Percentiles rank a stretch among this genome's conserved stretches.
Evolutionary conservation across 495 filamentous ascomycete genomes (phyloP).

Genomic region (Aspergillus ellipticus): DNA sequence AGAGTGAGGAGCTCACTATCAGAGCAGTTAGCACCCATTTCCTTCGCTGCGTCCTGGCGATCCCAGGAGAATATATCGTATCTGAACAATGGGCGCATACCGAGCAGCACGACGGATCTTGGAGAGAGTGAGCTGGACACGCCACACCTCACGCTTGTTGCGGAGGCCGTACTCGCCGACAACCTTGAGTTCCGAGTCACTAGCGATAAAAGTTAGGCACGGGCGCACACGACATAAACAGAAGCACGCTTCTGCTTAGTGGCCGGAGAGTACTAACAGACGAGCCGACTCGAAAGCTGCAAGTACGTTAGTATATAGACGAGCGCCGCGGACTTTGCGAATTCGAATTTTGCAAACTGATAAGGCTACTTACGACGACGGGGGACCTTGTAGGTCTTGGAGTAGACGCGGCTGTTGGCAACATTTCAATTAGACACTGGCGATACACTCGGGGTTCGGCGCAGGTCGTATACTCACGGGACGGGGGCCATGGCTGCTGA

Average conservation of each 20-base stretch:
- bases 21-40: not conserved
- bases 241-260: constrained; percentile 98
- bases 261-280: constrained; percentile 94
- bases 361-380: constrained; percentile 53
- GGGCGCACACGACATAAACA: constrained; percentile 79
- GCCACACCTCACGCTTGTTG: constrained; percentile 99
- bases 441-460: constrained; percentile 9
- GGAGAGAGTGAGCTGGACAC: constrained; percentile 97
- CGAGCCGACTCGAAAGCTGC: constrained; percentile 95
- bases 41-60: not conserved
- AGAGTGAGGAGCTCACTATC: constrained; percentile 96
- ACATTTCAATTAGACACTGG: constrained; percentile 33
- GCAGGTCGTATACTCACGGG: constrained; percentile 39
- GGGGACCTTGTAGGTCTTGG: constrained; percentile 98
- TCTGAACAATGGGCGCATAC: constrained; percentile 50
- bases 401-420: constrained; percentile 62
- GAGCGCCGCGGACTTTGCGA: constrained; percentile 3
- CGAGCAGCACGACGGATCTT: constrained; percentile 99
- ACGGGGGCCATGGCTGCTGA: constrained; percentile 52
- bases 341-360: constrained; percentile 5
- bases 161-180: constrained; percentile 98
- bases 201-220: constrained; percentile 49
- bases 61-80: not conserved
- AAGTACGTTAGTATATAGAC: constrained; percentile 29
- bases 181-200: constrained; percentile 98